phyloP scores from a whole-genome alignment of 140 eudicot species.

The Cichorium intybus region DNA sequence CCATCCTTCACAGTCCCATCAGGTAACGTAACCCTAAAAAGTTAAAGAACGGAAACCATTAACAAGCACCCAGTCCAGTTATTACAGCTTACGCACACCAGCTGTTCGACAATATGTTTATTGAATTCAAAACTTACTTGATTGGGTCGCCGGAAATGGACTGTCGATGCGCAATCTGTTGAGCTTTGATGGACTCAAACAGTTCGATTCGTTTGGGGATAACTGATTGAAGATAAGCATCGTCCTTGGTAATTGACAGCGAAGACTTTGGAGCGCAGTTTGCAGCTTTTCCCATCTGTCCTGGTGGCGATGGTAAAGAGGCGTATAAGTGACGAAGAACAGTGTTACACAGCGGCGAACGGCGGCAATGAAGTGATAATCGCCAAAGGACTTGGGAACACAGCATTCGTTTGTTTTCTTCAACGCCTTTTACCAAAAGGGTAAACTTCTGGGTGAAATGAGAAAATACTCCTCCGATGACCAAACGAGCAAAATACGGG shows the following conservation, averaged over 20 bases:
- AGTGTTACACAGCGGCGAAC: constrained; percentile 9
- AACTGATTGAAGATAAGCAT: constrained; percentile 45
- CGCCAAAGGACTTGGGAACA: constrained; percentile 22
- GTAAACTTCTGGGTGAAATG: too few species aligned
- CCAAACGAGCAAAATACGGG: too few species aligned
- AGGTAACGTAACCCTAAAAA: constrained; percentile 58
- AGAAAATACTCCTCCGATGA: too few species aligned
- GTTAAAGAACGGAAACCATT: background rate
- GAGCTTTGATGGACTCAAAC: constrained; percentile 49
- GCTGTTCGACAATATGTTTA: background rate
- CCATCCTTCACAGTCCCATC: constrained; percentile 84
- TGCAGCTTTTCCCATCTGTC: constrained; percentile 33
- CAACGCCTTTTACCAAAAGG: background rate
- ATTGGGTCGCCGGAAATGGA: constrained; percentile 56
- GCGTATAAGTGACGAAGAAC: constrained; percentile 17
- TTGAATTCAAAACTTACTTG: constrained; percentile 33
- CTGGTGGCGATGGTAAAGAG: background rate
- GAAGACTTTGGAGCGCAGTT: constrained; percentile 23
- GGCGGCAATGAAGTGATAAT: constrained; percentile 16
- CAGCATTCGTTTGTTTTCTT: constrained; percentile 24
- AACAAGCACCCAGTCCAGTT: too few species aligned
- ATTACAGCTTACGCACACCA: background rate
- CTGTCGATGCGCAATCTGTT: constrained; percentile 43
- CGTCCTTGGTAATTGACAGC: constrained; percentile 41
- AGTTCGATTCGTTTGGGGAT: constrained; percentile 58